These are phyloP conservation scores for Davidsoniella australis DNA, from an alignment of 2,329 filamentous ascomycete species.

Conservation along the genomic window DNA sequence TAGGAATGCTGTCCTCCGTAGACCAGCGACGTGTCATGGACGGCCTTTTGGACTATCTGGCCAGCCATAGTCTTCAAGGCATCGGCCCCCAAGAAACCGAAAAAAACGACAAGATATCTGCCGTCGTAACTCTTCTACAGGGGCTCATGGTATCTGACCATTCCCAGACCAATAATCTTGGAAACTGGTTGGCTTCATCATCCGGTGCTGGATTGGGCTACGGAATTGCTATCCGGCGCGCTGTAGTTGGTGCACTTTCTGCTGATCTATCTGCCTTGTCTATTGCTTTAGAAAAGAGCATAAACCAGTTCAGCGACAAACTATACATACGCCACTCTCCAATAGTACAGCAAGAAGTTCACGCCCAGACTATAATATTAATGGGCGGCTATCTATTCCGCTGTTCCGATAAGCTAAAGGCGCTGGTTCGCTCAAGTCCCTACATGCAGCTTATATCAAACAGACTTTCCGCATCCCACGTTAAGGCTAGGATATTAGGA, in stretches of 20 bases:
- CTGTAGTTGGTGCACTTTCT: conserved; percentile 41
- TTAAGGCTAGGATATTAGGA: conserved; percentile 62
- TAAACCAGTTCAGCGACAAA: conserved; percentile 66
- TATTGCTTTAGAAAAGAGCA: conserved; percentile 45
- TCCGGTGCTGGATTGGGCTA: conserved; percentile 49
- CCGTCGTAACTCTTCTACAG: conserved; percentile 39
- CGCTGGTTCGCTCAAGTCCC: conserved; percentile 51
- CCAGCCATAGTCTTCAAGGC: conserved; percentile 26
- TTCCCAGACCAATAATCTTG: conserved; percentile 33
- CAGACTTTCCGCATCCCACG: conserved; percentile 60
- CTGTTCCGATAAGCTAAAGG: conserved; percentile 45
- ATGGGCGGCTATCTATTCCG: conserved; percentile 60
- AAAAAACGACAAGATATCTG: conserved; percentile 26
- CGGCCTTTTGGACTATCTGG: conserved; percentile 24
- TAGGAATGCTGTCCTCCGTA: background rate
- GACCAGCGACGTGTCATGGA: conserved; percentile 16
- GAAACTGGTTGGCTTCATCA: conserved; percentile 47
- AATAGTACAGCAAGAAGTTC: conserved; percentile 74
- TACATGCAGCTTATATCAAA: conserved; percentile 76
- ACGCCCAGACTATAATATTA: conserved; percentile 64
- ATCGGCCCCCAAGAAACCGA: conserved; percentile 19
- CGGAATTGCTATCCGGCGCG: conserved; percentile 47
- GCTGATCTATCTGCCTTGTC: conserved; percentile 34
- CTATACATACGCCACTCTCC: conserved; percentile 76
- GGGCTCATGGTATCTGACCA: conserved; percentile 30